Evolutionary conservation across 2,329 filamentous ascomycete species (phyloP).

Genomic region (Paraconiothyrium brasiliense): DNA sequence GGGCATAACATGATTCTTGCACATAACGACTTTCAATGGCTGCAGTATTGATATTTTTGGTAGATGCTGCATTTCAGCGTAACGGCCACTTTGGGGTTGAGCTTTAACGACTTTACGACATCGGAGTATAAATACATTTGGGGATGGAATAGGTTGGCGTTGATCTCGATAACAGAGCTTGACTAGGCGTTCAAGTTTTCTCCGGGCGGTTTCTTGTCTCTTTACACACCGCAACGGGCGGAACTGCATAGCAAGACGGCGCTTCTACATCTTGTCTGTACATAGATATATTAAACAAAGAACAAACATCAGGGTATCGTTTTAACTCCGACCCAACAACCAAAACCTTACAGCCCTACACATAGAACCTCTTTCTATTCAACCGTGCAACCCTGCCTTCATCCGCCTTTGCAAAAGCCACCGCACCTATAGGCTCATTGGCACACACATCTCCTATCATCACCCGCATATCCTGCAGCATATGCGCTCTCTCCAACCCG

Average conservation of each 20-base stretch:
- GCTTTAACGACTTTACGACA: neutral
- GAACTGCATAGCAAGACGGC: neutral
- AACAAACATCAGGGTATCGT: neutral
- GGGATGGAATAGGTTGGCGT: neutral
- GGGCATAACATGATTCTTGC: constrained; percentile 43
- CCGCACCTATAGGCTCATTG: constrained; percentile 37
- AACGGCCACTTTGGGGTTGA: neutral
- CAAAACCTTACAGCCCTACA: constrained; percentile 19
- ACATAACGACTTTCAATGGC: constrained; percentile 42
- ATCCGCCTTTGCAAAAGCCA: constrained; percentile 37
- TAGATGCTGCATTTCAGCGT: neutral
- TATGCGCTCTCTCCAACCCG: constrained; percentile 33
- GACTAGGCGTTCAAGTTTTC: neutral
- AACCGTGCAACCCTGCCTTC: constrained; percentile 28
- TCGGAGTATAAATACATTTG: neutral
- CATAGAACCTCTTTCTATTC: constrained; percentile 34
- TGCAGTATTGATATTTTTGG: constrained; percentile 29
- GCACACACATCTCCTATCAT: constrained; percentile 42
- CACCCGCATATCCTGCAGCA: constrained; percentile 36
- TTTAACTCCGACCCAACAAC: neutral
- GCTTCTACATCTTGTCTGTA: neutral
- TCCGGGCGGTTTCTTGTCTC: neutral
- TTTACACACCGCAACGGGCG: neutral
- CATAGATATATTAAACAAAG: neutral
- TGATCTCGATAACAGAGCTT: neutral